Percentiles rank a stretch among this genome's conserved stretches.
Evolutionary conservation across 2,329 filamentous ascomycete genomes (phyloP).

Genomic region (Ramichloridium luteum): DNA sequence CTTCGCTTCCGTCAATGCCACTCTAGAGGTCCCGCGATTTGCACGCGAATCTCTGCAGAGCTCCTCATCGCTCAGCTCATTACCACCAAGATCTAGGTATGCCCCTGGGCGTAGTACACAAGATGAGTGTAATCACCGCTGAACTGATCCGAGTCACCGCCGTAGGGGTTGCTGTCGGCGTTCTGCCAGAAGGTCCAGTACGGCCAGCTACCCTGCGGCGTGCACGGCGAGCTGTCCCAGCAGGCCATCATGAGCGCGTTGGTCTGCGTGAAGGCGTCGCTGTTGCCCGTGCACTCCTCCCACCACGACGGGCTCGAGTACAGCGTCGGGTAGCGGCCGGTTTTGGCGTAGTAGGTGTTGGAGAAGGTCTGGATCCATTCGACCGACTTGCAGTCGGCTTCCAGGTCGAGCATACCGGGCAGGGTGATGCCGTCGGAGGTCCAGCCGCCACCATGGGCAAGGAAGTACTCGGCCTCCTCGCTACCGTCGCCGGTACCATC

Average conservation of each 20-base stretch:
- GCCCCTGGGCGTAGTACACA: too few relatives aligned
- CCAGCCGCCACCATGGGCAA: slow-evolving; percentile 44
- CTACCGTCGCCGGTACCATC: slow-evolving; percentile 34
- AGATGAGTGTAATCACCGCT: too few relatives aligned
- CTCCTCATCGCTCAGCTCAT: too few relatives aligned
- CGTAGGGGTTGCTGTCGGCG: slow-evolving; percentile 35
- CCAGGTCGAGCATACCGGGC: slow-evolving; percentile 46
- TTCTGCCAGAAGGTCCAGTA: slow-evolving; percentile 46
- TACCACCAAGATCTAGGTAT: too few relatives aligned
- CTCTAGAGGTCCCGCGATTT: too few relatives aligned
- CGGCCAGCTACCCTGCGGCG: slow-evolving; percentile 35
- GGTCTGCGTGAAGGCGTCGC: slow-evolving; percentile 31
- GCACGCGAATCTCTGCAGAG: too few relatives aligned
- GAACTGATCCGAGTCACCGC: slow-evolving; percentile 43
- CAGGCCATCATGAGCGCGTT: slow-evolving; percentile 9
- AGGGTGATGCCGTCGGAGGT: slow-evolving; percentile 41
- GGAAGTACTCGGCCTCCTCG: slow-evolving; percentile 41
- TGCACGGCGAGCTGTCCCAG: slow-evolving; percentile 19
- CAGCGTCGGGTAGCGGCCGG: slow-evolving; percentile 40
- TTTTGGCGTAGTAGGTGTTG: slow-evolving; percentile 36
- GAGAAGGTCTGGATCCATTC: slow-evolving; percentile 43
- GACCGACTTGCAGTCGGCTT: slow-evolving; percentile 36
- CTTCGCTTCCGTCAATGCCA: too few relatives aligned
- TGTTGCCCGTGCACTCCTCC: slow-evolving; percentile 41
- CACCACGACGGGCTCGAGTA: slow-evolving; percentile 45